Evolutionary conservation across 2,329 filamentous ascomycete species (phyloP).

Genomic region (Neophaeococcomyces mojaviensis): DNA sequence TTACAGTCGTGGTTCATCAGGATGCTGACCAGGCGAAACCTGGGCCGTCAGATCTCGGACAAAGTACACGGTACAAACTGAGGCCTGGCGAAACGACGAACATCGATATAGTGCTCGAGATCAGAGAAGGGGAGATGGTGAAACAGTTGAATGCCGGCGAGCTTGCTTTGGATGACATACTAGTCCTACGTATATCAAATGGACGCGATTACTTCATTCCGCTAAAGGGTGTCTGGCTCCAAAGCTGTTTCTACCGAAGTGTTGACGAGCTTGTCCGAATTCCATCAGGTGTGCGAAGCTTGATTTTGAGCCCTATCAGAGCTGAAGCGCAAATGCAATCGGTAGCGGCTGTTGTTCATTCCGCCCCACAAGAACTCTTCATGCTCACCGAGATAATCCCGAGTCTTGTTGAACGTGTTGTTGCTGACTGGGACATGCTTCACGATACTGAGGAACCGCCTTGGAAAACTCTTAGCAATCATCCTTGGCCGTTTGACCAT

Average conservation of each 20-base stretch:
- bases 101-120: conserved; percentile 59
- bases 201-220: conserved; percentile 91
- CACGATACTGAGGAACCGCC: conserved; percentile 38
- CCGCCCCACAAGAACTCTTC: conserved; percentile 82
- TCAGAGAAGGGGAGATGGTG: conserved; percentile 58
- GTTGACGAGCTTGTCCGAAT: conserved; percentile 83
- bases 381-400: conserved; percentile 76
- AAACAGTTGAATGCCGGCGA: conserved; percentile 64
- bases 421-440: conserved; percentile 58
- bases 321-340: conserved; percentile 26
- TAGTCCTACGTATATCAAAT: conserved; percentile 73
- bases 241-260: conserved; percentile 74
- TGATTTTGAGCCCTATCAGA: conserved; percentile 28
- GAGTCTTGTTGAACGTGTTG: conserved; percentile 48
- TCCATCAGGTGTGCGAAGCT: conserved; percentile 65
- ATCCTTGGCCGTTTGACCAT: conserved; percentile 53
- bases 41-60: conserved; percentile 27
- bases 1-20: conserved; percentile 57
- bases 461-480: conserved; percentile 43
- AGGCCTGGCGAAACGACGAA: conserved; percentile 77
- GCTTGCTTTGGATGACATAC: conserved; percentile 67
- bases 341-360: conserved; percentile 41
- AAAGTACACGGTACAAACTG: conserved; percentile 50
- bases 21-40: conserved; percentile 23
- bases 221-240: conserved; percentile 68